Percentiles rank a stretch among this genome's conserved stretches.
Evolutionary conservation across 139 green algal species (phyloP).

Genomic region (Chlorella sorokiniana): DNA sequence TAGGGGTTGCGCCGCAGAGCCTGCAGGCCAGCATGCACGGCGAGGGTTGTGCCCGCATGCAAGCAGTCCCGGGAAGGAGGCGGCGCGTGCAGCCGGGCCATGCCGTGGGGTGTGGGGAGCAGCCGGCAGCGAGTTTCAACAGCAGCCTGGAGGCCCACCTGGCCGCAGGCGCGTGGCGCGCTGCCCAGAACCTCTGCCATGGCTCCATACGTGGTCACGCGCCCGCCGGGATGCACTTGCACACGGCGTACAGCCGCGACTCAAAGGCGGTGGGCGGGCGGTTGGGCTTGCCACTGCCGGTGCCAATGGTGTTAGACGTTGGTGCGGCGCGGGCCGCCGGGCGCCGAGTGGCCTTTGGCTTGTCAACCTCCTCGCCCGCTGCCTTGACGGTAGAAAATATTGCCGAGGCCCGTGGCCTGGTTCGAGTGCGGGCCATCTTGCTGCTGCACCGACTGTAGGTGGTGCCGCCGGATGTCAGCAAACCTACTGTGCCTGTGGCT

Average conservation of each 20-base stretch:
- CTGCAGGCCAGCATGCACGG: slow-evolving; percentile 31
- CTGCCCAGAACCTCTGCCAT: slow-evolving; percentile 62
- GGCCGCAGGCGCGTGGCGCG: slow-evolving; percentile 68
- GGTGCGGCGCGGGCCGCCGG: too few relatives aligned
- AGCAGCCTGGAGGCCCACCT: slow-evolving; percentile 44
- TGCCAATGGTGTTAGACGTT: too few relatives aligned
- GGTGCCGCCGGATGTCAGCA: too few relatives aligned
- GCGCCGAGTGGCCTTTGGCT: too few relatives aligned
- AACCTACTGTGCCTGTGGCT: too few relatives aligned
- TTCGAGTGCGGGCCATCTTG: too few relatives aligned
- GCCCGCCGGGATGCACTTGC: slow-evolving; percentile 69
- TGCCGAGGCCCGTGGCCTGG: too few relatives aligned
- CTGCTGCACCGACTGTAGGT: too few relatives aligned
- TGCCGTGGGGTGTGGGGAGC: background rate
- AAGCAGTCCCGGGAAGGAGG: too few relatives aligned
- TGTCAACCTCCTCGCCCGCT: too few relatives aligned
- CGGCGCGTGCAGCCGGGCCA: too few relatives aligned
- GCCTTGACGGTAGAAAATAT: too few relatives aligned
- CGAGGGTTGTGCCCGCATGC: background rate
- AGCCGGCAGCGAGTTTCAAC: background rate
- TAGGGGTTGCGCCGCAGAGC: slow-evolving; percentile 76
- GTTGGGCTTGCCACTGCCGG: slow-evolving; percentile 33
- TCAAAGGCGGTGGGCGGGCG: slow-evolving; percentile 62
- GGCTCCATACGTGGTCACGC: slow-evolving; percentile 74
- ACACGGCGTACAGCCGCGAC: slow-evolving; percentile 58